Evolutionary conservation across 306 rosid genomes (phyloP).

Genomic region (Glycine tomentella): DNA sequence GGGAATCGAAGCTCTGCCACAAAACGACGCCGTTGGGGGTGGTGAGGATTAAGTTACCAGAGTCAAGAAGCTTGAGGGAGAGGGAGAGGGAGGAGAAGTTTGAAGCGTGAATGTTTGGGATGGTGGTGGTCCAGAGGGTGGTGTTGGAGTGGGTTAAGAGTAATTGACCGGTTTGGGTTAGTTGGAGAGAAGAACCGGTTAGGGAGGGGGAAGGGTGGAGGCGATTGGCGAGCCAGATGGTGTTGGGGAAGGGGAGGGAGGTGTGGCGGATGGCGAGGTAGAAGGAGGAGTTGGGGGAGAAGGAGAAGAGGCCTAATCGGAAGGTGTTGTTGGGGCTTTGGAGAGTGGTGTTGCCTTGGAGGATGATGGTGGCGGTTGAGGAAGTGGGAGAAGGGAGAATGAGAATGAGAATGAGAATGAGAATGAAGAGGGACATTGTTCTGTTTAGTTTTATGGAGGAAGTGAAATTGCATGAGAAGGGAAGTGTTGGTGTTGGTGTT

Average conservation of each 20-base stretch:
- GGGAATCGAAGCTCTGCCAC: conserved; percentile 90
- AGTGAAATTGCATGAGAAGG: background rate
- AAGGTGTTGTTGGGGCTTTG: conserved; percentile 61
- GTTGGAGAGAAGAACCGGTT: conserved; percentile 44
- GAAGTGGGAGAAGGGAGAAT: background rate
- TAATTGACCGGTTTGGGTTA: conserved; percentile 56
- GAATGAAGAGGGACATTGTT: conserved; percentile 16
- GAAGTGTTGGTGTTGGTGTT: too few species aligned
- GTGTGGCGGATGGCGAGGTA: conserved; percentile 67
- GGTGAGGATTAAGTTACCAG: conserved; percentile 63
- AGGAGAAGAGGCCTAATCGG: conserved; percentile 63
- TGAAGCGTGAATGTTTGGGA: background rate
- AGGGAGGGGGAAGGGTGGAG: conserved; percentile 46
- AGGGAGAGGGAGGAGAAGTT: background rate
- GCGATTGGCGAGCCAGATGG: conserved; percentile 81
- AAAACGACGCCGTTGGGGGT: conserved; percentile 40
- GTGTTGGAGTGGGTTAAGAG: conserved; percentile 52
- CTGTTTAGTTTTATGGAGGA: background rate
- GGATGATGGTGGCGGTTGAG: background rate
- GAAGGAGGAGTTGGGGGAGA: conserved; percentile 24
- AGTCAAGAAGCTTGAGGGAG: conserved; percentile 49
- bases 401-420: background rate
- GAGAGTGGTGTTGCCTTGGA: conserved; percentile 50
- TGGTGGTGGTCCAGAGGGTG: conserved; percentile 51
- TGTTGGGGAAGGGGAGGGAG: conserved; percentile 53